A percentile compares a stretch with the other conserved stretches of the same genome.
These are phyloP conservation scores for Podaxis sp. DNA, from an alignment of 768 basidiomycete genomes.

Conservation along the genomic window DNA sequence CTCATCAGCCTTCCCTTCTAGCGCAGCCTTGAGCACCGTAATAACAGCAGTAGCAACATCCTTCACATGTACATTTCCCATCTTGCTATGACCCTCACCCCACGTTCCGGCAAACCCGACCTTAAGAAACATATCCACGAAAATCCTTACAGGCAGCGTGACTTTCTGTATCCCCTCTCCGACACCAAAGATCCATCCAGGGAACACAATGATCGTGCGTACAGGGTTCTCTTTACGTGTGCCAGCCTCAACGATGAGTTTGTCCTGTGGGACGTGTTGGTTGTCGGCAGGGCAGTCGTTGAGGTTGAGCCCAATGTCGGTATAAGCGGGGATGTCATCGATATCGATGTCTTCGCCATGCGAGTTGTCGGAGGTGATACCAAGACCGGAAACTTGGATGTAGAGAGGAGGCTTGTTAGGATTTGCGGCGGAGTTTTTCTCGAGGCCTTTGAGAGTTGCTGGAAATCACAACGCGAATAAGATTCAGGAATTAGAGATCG, in stretches of 20 bases:
- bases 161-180: conserved; percentile 41
- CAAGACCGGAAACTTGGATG: conserved; percentile 43
- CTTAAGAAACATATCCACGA: conserved; percentile 30
- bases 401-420: conserved; percentile 41
- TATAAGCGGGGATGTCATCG: conserved; percentile 30
- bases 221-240: conserved; percentile 37
- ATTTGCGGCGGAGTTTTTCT: conserved; percentile 32
- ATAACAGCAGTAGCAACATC: conserved; percentile 36
- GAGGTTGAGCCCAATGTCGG: conserved; percentile 37
- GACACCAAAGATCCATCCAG: conserved; percentile 43
- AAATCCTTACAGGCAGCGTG: conserved; percentile 36
- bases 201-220: conserved; percentile 43
- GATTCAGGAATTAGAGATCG: neutral
- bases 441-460: conserved; percentile 40
- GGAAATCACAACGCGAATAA: neutral
- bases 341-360: conserved; percentile 35
- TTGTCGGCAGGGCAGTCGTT: conserved; percentile 25
- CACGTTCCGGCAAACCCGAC: conserved; percentile 40
- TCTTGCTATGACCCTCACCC: conserved; percentile 38
- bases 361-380: conserved; percentile 39
- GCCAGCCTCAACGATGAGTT: conserved; percentile 39
- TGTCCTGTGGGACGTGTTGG: conserved; percentile 25
- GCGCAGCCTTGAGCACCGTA: conserved; percentile 36
- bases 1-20: conserved; percentile 41
- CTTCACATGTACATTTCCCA: conserved; percentile 40